Evolutionary conservation across 169 alveolate species (phyloP), one percentile per base, ranked within the genome.

Genomic region (Eimeria tenella): DNA sequence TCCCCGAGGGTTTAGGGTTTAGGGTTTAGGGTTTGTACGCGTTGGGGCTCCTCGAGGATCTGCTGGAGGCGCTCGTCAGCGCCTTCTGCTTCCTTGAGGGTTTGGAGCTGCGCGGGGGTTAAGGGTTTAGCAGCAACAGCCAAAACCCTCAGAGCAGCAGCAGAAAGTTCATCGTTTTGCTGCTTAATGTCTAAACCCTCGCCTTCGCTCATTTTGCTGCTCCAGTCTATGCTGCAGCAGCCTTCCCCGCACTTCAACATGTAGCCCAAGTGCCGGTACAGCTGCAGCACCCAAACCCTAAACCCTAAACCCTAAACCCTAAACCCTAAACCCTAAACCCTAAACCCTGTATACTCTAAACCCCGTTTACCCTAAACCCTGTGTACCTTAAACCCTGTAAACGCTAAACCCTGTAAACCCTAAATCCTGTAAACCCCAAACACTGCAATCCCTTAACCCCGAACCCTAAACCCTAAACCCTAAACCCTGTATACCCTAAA

Each of bases 91-190:
- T 75, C 91, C 79, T 79, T 73, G 65, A 98, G 93, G 10, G 87
- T 70, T 4, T 79, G 95, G 60, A 97, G 93, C 79, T 97, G 97
- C 17, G 53, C 95, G 58, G 49, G 87, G 6, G 94, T 79, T 53
- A 98, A 94, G 0, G 99, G 99, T 49, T 95, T 96, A 52, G 97
- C 74, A 65, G 98, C 98, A 49, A 98, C 93, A 71, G 97, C 96
- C 74, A 98, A 96, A n/a, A 98, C 99, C 90, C 99, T 94, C 53
- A 97, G 95, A 3, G 99, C 98, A 70, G 96, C 96, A 65, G 93
- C 71, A 55, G 98, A 96, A 53, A 98, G 89, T n/a, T 74, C 95
- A 74, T 70, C 63, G 92, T 97, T 98, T 53, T 94, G 93, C 53
- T 70, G 60, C 71, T 86, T 94, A 50, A 96, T 87, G 55, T 93